Percentiles rank a stretch among this genome's conserved stretches.
These are phyloP conservation scores for Vicia sativa DNA, from an alignment of 306 rosid species.

Conservation along the genomic window DNA sequence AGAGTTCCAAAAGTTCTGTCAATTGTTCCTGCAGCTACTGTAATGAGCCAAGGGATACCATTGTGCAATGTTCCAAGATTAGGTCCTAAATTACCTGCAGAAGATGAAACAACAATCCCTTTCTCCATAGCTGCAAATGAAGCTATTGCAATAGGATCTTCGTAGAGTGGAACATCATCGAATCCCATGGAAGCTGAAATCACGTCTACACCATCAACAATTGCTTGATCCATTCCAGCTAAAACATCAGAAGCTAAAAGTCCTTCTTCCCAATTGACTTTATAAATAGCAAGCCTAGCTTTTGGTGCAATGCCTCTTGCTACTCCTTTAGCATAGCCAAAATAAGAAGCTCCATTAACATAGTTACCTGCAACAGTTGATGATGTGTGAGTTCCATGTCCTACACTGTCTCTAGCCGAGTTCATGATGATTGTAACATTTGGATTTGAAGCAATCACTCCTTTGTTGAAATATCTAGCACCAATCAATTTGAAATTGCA, in stretches of 20 bases:
- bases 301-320: conserved; percentile 46
- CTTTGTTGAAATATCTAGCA: conserved; percentile 45
- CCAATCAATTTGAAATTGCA: conserved; percentile 46
- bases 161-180: conserved; percentile 26
- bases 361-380: conserved; percentile 46
- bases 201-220: conserved; percentile 44
- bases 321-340: conserved; percentile 38
- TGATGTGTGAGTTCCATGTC: conserved; percentile 45
- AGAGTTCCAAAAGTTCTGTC: conserved; percentile 40
- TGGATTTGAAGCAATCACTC: conserved; percentile 9
- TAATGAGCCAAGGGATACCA: conserved; percentile 40
- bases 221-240: conserved; percentile 43
- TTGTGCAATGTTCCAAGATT: conserved; percentile 6
- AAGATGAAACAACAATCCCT: conserved; percentile 40
- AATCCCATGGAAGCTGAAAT: conserved; percentile 41
- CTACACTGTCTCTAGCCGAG: conserved; percentile 39
- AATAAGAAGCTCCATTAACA: conserved; percentile 32
- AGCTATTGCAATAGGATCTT: conserved; percentile 39
- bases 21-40: conserved; percentile 31
- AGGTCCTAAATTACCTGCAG: conserved; percentile 33
- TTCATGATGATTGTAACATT: conserved; percentile 28
- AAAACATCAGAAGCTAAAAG: conserved; percentile 32
- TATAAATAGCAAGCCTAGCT: conserved; percentile 39
- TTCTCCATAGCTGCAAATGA: conserved; percentile 47
- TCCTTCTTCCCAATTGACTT: conserved; percentile 34